Base-by-base conservation (phyloP, 495 filamentous ascomycete genomes). In the Lindgomyces ingoldianus region DNA sequence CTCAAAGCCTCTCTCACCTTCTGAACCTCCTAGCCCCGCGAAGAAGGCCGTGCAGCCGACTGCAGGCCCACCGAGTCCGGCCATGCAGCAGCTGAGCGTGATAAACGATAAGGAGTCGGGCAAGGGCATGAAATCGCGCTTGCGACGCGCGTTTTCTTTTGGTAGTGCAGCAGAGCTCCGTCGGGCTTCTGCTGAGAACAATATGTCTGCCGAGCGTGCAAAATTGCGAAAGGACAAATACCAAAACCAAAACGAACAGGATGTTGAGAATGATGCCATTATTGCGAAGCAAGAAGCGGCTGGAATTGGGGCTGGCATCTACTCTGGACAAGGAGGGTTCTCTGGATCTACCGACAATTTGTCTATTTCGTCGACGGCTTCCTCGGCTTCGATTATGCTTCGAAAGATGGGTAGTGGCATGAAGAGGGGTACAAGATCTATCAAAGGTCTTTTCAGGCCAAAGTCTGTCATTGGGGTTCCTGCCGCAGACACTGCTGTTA, bases 381-480 rank as follows among this genome's bases (percentile, higher is more conserved):
- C 95, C 6, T 99, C 94, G 21, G 94, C 94, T 24, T 98, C 95
- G 36, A 88, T 99, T 65, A 99, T 99, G 94, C 93, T 99, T 71
- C 86, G 94, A 27, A 99, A 99, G 81, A 98, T 99, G 95, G 95
- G 94, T 69, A 89, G 91, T 62, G 93, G 95, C 21, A 89, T 97
- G 87, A 99, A 96, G 83, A 93, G 91, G 75, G 87, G 89, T 18
- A 89, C 87, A 22, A 81, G 92, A 30, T 97, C 93, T 9, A 82
- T 99, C 47, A 95, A 96, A 69, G 94, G 94, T 26, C 80, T 99
- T 10, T 99, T 99, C 78, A 83, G 94, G 63, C 94, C 94, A 0
- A 98, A 96, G 77, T 96, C 94, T 1, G 80, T 95, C 30, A 83
- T 93, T 72, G 93, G 91, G 16, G 84, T 87, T 12, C 84, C 87